A percentile compares a stretch with the other conserved stretches of the same genome.
phyloP scores from a whole-genome alignment of 1,139 yeast species.

The Meyerozyma smithsonii region DNA sequence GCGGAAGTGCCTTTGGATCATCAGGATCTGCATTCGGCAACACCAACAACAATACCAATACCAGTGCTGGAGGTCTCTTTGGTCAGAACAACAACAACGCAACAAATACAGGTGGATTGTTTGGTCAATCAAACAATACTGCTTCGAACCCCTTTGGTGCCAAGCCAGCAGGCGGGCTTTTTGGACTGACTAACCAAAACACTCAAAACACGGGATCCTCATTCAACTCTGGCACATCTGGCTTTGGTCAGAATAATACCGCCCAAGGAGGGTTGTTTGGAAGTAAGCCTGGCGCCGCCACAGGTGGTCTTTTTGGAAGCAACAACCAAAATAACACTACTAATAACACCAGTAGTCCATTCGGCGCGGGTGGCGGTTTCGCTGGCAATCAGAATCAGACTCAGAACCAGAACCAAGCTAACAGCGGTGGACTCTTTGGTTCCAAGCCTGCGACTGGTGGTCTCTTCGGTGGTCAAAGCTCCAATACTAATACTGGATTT shows the following conservation, averaged over 20 bases:
- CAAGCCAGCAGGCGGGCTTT: conserved; percentile 10
- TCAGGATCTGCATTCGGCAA: conserved; percentile 8
- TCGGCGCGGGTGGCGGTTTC: conserved; percentile 5
- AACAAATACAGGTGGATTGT: conserved; percentile 15
- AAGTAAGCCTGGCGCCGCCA: conserved; percentile 11
- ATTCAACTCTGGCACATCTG: neutral
- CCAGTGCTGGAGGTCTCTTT: conserved; percentile 16
- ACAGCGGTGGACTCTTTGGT: conserved; percentile 3
- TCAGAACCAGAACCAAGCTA: neutral
- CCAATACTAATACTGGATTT: too few relatives aligned
- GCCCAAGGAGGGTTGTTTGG: conserved; percentile 20
- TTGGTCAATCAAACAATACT: conserved; percentile 13
- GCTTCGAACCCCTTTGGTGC: neutral
- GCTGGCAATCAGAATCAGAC: neutral
- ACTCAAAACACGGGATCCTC: neutral
- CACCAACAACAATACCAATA: conserved; percentile 12
- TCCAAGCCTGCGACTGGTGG: conserved; percentile 15
- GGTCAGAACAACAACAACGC: conserved; percentile 9
- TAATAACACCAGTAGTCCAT: conserved; percentile 10
- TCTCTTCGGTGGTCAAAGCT: conserved; percentile 15
- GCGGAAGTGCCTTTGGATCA: conserved; percentile 7
- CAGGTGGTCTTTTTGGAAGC: conserved; percentile 35
- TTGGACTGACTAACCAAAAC: conserved; percentile 7
- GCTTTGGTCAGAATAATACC: neutral
- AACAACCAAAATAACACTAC: conserved; percentile 9